Evolutionary conservation across 78 protist species (phyloP), one percentile per base, ranked within the genome.

Genomic region (Bodo saltans): DNA sequence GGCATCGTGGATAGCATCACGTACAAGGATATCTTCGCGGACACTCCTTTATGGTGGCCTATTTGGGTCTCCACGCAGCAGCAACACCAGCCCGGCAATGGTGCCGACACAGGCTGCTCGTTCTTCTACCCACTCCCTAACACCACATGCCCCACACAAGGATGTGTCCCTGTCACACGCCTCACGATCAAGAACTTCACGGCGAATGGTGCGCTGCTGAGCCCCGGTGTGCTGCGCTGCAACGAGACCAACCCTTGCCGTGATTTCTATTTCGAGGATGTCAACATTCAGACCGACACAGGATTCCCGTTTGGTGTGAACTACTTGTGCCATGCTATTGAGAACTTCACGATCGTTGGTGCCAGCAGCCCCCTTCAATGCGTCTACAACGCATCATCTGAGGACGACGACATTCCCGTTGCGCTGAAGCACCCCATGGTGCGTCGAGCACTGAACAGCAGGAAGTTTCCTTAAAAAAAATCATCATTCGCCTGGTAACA

Each of bases 21-120:
- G 71, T 68, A 68, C 71, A 12, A 11, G n/a, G 11, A 68, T 30
- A 12, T 68, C 71, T 27, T n/a, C 71, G 71, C n/a, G 11, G 29
- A 12, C 71, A 27, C 3, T 12, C 35, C 11, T 27, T 30, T 28
- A 30, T 68, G 71, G 71, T 68, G 71, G 71, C 25, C 34, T 30
- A 2, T 68, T 27, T 68, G 71, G 71, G 71, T 68, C 34, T 68
- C 71, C 34, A 68, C 71, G 71, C 71, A 68, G 71, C 71, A 68
- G 11, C 71, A 68, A 30, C 35, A 2, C n/a, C 71, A 68, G 71
- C 71, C 71, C n/a, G 71, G 71, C 34, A 11, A 11, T 27, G 71
- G 71, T 17, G n/a, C 71, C 35, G 29, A 68, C 71, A 68, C 71
- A 2, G 71, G 71, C 3, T 68, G 71, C 71, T 68, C 71, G n/a